A percentile compares a stretch with the other conserved stretches of the same genome.
These are phyloP conservation scores for Ustilago trichophora DNA, from an alignment of 1,284 basidiomycete genomes.

Conservation along the genomic window DNA sequence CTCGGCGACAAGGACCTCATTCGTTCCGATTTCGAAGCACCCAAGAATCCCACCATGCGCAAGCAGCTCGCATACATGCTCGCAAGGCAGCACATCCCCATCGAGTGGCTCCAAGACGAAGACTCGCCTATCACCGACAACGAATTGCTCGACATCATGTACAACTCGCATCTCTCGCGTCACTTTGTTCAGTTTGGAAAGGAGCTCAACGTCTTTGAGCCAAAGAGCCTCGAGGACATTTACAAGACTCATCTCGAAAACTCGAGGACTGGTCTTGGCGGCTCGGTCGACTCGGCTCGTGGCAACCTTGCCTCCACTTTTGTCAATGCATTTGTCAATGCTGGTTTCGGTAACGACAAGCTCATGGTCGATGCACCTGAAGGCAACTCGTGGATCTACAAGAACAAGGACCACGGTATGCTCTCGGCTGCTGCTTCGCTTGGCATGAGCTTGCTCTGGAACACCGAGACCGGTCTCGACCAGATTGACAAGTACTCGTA, in stretches of 20 bases:
- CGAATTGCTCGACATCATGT: conserved; percentile 74
- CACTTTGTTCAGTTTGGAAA: conserved; percentile 93
- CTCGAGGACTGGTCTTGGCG: conserved; percentile 45
- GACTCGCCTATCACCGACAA: conserved; percentile 68
- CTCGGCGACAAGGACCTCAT: conserved; percentile 85
- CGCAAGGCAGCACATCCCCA: conserved; percentile 87
- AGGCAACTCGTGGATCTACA: conserved; percentile 98
- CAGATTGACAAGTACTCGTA: conserved; percentile 99
- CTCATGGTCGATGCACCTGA: conserved; percentile 96
- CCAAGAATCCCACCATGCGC: conserved; percentile 75
- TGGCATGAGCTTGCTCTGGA: conserved; percentile 93
- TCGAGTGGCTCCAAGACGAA: conserved; percentile 85
- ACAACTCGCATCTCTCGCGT: conserved; percentile 75
- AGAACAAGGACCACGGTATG: conserved; percentile 99
- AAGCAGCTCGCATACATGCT: conserved; percentile 94
- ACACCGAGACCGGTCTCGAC: conserved; percentile 90
- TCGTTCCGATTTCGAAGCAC: conserved; percentile 63
- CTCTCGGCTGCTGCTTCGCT: conserved; percentile 94
- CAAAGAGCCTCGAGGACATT: conserved; percentile 93
- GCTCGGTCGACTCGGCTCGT: conserved; percentile 87
- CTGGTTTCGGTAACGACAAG: conserved; percentile 98
- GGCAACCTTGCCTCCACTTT: conserved; percentile 96
- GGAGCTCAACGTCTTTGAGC: conserved; percentile 88
- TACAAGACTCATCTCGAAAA: conserved; percentile 97
- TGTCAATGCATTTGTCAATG: conserved; percentile 99